A percentile compares a stretch with the other conserved stretches of the same genome.
These are phyloP conservation scores for Euphrasia confusa DNA, from an alignment of 257 asterid species.

Conservation along the genomic window DNA sequence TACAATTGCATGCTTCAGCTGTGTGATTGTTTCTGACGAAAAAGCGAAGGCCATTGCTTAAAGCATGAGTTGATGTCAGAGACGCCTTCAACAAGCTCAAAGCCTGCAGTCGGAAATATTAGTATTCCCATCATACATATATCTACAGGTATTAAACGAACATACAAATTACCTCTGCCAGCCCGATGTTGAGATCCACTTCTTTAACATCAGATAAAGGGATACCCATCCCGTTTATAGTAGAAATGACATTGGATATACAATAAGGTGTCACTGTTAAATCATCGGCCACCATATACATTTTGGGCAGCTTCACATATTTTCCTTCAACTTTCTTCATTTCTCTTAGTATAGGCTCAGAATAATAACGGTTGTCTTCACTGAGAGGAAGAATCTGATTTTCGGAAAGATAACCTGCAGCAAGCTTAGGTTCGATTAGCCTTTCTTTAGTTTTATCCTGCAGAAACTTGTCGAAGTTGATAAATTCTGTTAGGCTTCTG, in stretches of 20 bases:
- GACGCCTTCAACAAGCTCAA: slow-evolving; percentile 15
- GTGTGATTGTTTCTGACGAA: too few relatives aligned
- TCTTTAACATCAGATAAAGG: slow-evolving; percentile 7
- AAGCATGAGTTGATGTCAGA: not conserved
- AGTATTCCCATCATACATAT: not conserved
- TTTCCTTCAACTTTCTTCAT: not conserved
- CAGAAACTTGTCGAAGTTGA: not conserved
- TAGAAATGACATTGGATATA: too few relatives aligned
- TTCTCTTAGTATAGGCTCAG: too few relatives aligned
- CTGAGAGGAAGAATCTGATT: slow-evolving; percentile 14
- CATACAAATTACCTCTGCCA: too few relatives aligned
- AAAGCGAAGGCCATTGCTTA: not conserved
- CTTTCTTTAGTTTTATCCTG: not conserved
- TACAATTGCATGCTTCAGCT: too few relatives aligned
- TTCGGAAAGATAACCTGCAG: slow-evolving; percentile 4
- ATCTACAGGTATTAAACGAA: not conserved
- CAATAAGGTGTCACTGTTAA: too few relatives aligned
- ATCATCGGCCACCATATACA: not conserved
- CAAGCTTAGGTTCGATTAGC: slow-evolving; percentile 20
- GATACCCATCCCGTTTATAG: not conserved
- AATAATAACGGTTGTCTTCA: too few relatives aligned
- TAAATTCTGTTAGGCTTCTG: not conserved
- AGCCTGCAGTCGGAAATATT: not conserved
- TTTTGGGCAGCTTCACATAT: not conserved
- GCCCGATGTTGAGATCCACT: slow-evolving; percentile 3